Evolutionary conservation across 768 basidiomycete species (phyloP).

Genomic region (Suillus occidentalis): DNA sequence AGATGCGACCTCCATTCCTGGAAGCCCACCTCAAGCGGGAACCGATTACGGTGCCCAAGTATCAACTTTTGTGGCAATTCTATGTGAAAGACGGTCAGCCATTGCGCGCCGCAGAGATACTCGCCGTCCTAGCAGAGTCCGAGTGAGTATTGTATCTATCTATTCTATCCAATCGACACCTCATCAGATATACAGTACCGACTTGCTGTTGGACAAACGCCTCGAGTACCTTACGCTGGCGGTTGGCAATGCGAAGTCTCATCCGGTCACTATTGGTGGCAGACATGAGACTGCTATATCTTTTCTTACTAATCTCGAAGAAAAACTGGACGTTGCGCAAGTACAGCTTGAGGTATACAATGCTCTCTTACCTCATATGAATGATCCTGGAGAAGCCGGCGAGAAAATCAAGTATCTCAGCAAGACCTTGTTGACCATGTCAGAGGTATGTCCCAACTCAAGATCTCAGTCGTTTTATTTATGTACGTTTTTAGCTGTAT

Average conservation of each 20-base stretch:
- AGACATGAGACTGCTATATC: slow-evolving; percentile 89
- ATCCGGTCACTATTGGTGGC: slow-evolving; percentile 75
- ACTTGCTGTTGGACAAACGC: slow-evolving; percentile 67
- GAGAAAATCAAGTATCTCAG: slow-evolving; percentile 61
- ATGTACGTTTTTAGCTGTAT: slow-evolving; percentile 61
- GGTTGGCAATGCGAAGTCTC: slow-evolving; percentile 94
- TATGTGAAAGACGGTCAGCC: slow-evolving; percentile 92
- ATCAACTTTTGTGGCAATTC: slow-evolving; percentile 94
- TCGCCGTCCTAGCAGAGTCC: slow-evolving; percentile 81
- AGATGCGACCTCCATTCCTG: slow-evolving; percentile 87
- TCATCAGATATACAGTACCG: slow-evolving; percentile 49
- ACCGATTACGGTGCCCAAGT: slow-evolving; percentile 77
- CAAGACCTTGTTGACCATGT: slow-evolving; percentile 70
- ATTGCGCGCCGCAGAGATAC: slow-evolving; percentile 83
- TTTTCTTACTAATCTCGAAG: slow-evolving; percentile 93
- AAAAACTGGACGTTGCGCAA: slow-evolving; percentile 95
- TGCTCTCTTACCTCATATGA: slow-evolving; percentile 56
- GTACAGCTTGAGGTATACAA: slow-evolving; percentile 93
- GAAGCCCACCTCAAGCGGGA: slow-evolving; percentile 86
- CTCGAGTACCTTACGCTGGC: slow-evolving; percentile 93
- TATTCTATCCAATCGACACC: not conserved
- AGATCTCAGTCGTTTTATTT: slow-evolving; percentile 7
- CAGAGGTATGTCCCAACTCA: slow-evolving; percentile 58
- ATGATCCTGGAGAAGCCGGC: slow-evolving; percentile 62
- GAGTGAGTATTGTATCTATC: slow-evolving; percentile 49